Conservation (phyloP, 805 yeast genomes). For the Kurtzmaniella fragi region DNA sequence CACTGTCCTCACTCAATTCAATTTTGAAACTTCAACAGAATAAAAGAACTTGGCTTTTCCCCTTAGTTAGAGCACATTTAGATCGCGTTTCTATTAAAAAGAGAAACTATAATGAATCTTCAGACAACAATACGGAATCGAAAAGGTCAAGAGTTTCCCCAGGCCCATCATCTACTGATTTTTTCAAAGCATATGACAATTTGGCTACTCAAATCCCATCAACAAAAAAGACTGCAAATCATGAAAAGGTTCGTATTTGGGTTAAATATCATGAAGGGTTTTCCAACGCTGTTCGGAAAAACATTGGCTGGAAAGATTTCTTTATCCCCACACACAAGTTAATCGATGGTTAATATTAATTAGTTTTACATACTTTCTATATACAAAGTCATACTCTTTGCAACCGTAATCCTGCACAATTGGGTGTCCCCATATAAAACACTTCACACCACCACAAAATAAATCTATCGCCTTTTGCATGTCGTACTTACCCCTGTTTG, state of each 20-base stretch:
- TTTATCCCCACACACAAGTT: conserved; percentile 30
- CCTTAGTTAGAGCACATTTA: conserved; percentile 29
- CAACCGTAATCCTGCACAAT: no score
- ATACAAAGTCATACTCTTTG: no score
- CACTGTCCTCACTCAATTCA: conserved; percentile 10
- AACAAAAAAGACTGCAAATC: conserved; percentile 17
- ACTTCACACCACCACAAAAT: no score
- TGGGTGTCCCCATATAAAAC: no score
- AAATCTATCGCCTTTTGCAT: background rate
- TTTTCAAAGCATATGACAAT: conserved; percentile 35
- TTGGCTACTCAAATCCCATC: conserved; percentile 22
- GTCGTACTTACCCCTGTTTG: conserved; percentile 4
- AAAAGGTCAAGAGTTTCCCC: conserved; percentile 22
- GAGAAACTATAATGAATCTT: conserved; percentile 5
- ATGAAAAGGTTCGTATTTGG: conserved; percentile 54
- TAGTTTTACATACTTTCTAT: no score
- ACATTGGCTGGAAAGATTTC: conserved; percentile 69
- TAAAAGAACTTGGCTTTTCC: conserved; percentile 31
- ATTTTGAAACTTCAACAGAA: conserved; percentile 19
- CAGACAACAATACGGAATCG: conserved; percentile 10
- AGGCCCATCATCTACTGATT: conserved; percentile 23
- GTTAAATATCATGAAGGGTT: conserved; percentile 91
- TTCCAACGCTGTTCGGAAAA: conserved; percentile 85
- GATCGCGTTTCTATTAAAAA: conserved; percentile 12
- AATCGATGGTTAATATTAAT: background rate